Percentiles rank a stretch among this genome's conserved stretches.
Evolutionary conservation across 257 asterid genomes (phyloP).

Genomic region (Fraxinus quadrangulata): DNA sequence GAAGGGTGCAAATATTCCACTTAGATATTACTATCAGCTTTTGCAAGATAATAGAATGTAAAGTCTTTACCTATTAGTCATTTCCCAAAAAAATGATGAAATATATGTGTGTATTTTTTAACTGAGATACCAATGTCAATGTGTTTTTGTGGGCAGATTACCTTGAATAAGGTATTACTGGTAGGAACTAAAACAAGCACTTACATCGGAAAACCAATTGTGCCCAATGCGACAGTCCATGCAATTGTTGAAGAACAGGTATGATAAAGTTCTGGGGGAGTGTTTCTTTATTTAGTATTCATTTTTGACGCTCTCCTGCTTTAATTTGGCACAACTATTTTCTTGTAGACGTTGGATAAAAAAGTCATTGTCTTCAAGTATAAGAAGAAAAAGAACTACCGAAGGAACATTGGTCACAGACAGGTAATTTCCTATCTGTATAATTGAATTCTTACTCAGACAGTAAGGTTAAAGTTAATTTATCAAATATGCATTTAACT

Average conservation of each 20-base stretch:
- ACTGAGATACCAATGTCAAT: neutral
- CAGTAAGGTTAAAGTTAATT: neutral
- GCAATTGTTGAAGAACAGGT: slow-evolving; percentile 98
- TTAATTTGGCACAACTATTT: slow-evolving; percentile 22
- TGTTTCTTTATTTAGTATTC: slow-evolving; percentile 7
- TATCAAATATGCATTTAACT: neutral
- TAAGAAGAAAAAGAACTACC: slow-evolving; percentile 85
- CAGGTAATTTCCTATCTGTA: slow-evolving; percentile 52
- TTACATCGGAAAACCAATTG: slow-evolving; percentile 78
- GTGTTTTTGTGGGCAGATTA: slow-evolving; percentile 34
- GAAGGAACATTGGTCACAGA: slow-evolving; percentile 93
- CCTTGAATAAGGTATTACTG: slow-evolving; percentile 50
- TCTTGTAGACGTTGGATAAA: slow-evolving; percentile 66
- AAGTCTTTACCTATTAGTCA: neutral
- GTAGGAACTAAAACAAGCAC: slow-evolving; percentile 52
- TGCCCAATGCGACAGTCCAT: slow-evolving; percentile 73
- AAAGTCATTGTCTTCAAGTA: slow-evolving; percentile 90
- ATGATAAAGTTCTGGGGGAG: neutral
- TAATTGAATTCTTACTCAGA: neutral
- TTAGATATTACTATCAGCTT: neutral
- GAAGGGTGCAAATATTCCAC: neutral
- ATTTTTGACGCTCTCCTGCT: neutral
- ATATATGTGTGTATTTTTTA: neutral
- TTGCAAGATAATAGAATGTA: neutral
- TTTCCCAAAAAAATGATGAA: neutral